Evolutionary conservation across 2,329 filamentous ascomycete species (phyloP), one percentile per base, ranked within the genome.

Genomic region (Microdochium paspali): DNA sequence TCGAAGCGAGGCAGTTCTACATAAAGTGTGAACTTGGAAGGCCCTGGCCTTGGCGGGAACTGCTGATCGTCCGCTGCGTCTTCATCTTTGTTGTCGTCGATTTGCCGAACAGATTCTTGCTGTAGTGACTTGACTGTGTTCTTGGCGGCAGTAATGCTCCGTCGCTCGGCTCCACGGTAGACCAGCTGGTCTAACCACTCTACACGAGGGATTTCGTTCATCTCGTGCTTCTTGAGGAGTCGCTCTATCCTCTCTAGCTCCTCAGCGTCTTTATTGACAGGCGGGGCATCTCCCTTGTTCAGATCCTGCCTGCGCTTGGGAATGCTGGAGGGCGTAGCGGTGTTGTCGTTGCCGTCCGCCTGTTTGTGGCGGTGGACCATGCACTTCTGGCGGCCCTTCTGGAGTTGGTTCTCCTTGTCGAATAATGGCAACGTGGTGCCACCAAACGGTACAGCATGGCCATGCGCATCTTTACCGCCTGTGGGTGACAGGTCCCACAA

Each of bases 181-280:
- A 96, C 90, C 56, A 97, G 77, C 59, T 93, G 87, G 63, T 98
- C 93, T 40, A 98, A 77, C 94, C 93, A 98, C 58, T 94, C 88
- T 44, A 95, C 86, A 15, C 90, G 81, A 1, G 88, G 83, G 24
- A 98, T 91, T 62, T 98, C 93, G 18, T 90, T 90, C 85, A 96
- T 94, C 62, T 98, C 94, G 61, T 97, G 93, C 66, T 95, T 95
- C 68, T 98, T 98, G 62, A 98, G 86, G 21, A 97, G 66, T 47
- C 82, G 84, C 60, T 97, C 90, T 55, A 98, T 77, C 18, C 93
- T 77, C 57, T 96, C 90, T 51, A 96, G 76, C 65, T 98, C 93
- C 46, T 88, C 82, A n/a, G 70, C 70, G 50, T 94, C 82, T 55
- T 84, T 84, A 49, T 86, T 81, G n/a, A 79, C 69, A 0, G 70